phyloP scores from a whole-genome alignment of 2,329 filamentous ascomycete genomes.

The Ophiostoma populinum region DNA sequence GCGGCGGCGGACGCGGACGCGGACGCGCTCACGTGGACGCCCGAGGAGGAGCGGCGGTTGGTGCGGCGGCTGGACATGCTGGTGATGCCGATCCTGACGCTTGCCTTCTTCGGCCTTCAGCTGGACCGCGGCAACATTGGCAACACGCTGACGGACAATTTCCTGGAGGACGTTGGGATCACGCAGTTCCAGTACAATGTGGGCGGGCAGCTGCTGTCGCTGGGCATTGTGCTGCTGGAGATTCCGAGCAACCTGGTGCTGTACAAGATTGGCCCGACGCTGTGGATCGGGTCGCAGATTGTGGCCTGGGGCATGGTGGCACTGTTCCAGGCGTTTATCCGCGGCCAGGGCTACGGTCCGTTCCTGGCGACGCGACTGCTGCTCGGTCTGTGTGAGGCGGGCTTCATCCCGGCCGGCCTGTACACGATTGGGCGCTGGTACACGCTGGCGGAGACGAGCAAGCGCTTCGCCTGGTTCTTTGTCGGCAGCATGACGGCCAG shows the following conservation, averaged over 20 bases:
- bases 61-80: too few species aligned
- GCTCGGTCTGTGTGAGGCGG: constrained; percentile 21
- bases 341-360: constrained; percentile 24
- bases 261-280: constrained; percentile 29
- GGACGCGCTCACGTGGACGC: too few species aligned
- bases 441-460: constrained; percentile 26
- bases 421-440: constrained; percentile 32
- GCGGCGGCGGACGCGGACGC: too few species aligned
- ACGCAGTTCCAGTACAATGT: constrained; percentile 33
- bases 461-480: constrained; percentile 27
- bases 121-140: constrained; percentile 25
- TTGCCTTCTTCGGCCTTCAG: constrained; percentile 26
- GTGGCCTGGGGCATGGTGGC: constrained; percentile 35
- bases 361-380: constrained; percentile 18
- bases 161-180: constrained; percentile 29
- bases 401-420: constrained; percentile 28
- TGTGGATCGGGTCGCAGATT: constrained; percentile 35
- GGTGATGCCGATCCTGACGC: constrained; percentile 25
- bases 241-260: constrained; percentile 23
- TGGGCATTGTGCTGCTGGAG: constrained; percentile 21
- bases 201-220: constrained; percentile 26
- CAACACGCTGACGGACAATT: constrained; percentile 33
- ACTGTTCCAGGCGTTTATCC: constrained; percentile 36
- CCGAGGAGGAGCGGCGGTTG: too few species aligned
- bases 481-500: constrained; percentile 21